Conservation (phyloP, 2,329 filamentous ascomycete genomes). For the Cytospora piceicola region DNA sequence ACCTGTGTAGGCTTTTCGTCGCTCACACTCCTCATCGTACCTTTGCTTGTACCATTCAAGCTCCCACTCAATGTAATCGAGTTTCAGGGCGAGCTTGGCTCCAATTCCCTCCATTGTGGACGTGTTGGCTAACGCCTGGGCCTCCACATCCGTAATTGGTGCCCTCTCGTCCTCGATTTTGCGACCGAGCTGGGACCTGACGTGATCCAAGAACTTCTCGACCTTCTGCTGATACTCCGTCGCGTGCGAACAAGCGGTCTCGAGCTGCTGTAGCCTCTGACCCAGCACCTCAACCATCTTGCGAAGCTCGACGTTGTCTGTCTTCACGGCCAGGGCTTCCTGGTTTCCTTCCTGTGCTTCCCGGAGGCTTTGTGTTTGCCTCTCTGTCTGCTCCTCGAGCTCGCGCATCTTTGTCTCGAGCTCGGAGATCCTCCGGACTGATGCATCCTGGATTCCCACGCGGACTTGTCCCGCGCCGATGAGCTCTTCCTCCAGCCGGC, state of each 20-base stretch:
- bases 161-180: neutral
- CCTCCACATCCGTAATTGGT: neutral
- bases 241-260: neutral
- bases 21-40: neutral
- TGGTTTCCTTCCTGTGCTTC: neutral
- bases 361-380: neutral
- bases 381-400: neutral
- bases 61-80: neutral
- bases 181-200: neutral
- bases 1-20: neutral
- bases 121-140: neutral
- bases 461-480: neutral
- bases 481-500: neutral
- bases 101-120: neutral
- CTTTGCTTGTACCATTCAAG: neutral
- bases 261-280: neutral
- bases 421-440: neutral
- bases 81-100: neutral
- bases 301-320: neutral
- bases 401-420: neutral
- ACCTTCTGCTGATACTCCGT: neutral
- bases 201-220: neutral
- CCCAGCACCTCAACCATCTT: neutral
- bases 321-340: neutral
- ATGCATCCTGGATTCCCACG: neutral